Evolutionary conservation across 768 basidiomycete species (phyloP), one percentile per base, ranked within the genome.

Genomic region (Pleurotus pulmonarius): DNA sequence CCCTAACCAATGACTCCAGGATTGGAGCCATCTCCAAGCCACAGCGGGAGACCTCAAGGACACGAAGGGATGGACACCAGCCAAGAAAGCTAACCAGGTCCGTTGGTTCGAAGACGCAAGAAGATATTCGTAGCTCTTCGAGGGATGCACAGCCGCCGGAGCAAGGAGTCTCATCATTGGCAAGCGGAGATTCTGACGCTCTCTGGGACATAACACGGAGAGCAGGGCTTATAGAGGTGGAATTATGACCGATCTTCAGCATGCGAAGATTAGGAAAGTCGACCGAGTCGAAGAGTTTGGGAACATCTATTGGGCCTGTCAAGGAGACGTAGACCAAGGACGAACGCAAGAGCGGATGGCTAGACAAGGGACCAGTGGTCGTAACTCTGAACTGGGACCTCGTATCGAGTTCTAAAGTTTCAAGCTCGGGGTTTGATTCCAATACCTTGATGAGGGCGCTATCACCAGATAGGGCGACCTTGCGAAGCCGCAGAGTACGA

Each of bases 201-300:
- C n/a, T 49, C 15, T 13, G 22, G 7, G 26, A 13, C 15, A 53
- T 22, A 12, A 6, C 12, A 9, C 24, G 51, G 15, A 53, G 24
- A 5, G 39, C 26, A 41, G 51, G 39, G 5, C 37, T 53, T n/a
- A 53, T 22, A 20, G 34, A 20, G 38, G 16, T 24, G 11, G 38
- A 39, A 22, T 53, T 53, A 7, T 34, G 38, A 22, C n/a, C 15
- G 12, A 53, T 9, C 15, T 41, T 18, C 34, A 53, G 18, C 15
- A 53, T 41, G 18, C 34, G 51, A 16, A 53, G 51, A n/a, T 41
- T 53, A 37, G 51, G 51, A 53, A 41, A 22, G 5, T 34, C 15
- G 18, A 53, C 6, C 5, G 18, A n/a, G 15, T 53, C 12, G 22
- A 53, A 53, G 9, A 53, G n/a, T n/a, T 41, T 41, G 13, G 15